These are phyloP conservation scores for Aspergillus baeticus DNA, from an alignment of 495 filamentous ascomycete species.

Conservation along the genomic window DNA sequence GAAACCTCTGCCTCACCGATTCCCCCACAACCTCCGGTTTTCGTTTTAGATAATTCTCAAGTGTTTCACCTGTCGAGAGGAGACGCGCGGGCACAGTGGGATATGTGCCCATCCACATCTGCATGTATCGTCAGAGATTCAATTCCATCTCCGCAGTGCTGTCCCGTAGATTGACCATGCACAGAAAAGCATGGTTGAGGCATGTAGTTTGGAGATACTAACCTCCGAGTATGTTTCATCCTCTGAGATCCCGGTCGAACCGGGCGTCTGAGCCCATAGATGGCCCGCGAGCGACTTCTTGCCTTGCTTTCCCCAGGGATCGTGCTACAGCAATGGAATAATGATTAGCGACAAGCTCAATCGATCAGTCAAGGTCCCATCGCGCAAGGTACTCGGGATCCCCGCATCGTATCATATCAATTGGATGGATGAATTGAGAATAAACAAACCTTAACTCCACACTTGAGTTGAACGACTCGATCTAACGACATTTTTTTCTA, in stretches of 20 bases:
- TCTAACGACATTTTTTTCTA: constrained; percentile 28
- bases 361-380: neutral
- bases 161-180: no score
- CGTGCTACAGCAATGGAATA: constrained; percentile 33
- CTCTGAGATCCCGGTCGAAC: constrained; percentile 34
- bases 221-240: constrained; percentile 49
- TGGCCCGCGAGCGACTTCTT: constrained; percentile 40
- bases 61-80: constrained; percentile 58
- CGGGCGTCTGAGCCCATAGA: constrained; percentile 45
- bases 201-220: no score
- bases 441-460: constrained; percentile 38
- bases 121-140: neutral
- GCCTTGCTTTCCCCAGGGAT: constrained; percentile 49
- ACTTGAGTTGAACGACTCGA: constrained; percentile 41
- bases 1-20: constrained; percentile 61
- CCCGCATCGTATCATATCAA: no score
- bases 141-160: no score
- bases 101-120: constrained; percentile 85
- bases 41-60: constrained; percentile 63
- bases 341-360: neutral
- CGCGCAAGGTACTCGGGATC: neutral
- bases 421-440: no score
- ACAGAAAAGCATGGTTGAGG: no score
- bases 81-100: constrained; percentile 66
- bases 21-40: constrained; percentile 67